These are phyloP conservation scores for Panicum hallii DNA, from an alignment of 202 grass and related monocot genomes.

Conservation along the genomic window DNA sequence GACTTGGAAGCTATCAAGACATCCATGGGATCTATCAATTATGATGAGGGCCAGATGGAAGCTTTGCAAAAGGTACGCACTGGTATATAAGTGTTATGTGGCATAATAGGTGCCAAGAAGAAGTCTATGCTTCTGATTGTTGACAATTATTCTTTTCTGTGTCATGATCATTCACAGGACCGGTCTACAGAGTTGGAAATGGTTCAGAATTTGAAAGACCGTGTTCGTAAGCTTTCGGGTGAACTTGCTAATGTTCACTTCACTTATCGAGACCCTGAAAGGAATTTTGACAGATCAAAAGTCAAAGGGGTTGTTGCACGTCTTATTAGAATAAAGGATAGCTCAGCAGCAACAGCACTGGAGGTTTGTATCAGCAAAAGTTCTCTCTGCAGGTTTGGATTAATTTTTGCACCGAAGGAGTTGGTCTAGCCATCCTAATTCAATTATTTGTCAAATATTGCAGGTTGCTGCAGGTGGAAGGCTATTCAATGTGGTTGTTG, in stretches of 20 bases:
- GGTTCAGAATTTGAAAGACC: slow-evolving; percentile 73
- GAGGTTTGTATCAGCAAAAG: slow-evolving; percentile 68
- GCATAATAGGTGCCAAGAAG: slow-evolving; percentile 17
- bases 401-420: slow-evolving; percentile 28
- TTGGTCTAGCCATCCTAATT: slow-evolving; percentile 24
- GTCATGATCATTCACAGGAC: slow-evolving; percentile 53
- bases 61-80: slow-evolving; percentile 75
- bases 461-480: slow-evolving; percentile 90
- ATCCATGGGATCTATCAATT: slow-evolving; percentile 77
- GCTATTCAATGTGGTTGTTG: slow-evolving; percentile 91
- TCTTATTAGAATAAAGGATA: slow-evolving; percentile 92
- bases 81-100: neutral
- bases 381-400: slow-evolving; percentile 19
- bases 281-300: slow-evolving; percentile 92
- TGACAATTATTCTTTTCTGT: slow-evolving; percentile 28
- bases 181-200: slow-evolving; percentile 59
- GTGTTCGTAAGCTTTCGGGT: slow-evolving; percentile 62
- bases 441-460: slow-evolving; percentile 47
- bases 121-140: slow-evolving; percentile 37
- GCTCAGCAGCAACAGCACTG: slow-evolving; percentile 77
- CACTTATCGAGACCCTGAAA: slow-evolving; percentile 78
- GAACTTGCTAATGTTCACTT: slow-evolving; percentile 77
- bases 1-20: slow-evolving; percentile 71
- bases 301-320: slow-evolving; percentile 94
- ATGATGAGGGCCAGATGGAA: slow-evolving; percentile 88